These are phyloP conservation scores for Pholiota microspora DNA, from an alignment of 768 basidiomycete species.

Conservation along the genomic window DNA sequence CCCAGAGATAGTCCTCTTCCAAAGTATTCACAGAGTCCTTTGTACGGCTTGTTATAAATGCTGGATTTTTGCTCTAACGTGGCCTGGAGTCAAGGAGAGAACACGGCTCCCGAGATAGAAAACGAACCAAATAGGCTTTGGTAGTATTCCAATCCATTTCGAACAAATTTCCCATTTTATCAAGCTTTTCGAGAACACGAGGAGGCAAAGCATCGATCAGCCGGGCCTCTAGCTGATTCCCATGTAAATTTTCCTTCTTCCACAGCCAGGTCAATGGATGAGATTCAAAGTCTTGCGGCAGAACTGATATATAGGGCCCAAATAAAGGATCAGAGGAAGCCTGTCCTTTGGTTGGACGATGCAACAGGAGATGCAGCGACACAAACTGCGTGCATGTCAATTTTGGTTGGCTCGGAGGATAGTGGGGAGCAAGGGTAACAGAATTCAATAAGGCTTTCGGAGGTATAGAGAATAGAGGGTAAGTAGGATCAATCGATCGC, in stretches of 20 bases:
- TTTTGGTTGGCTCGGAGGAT: constrained; percentile 38
- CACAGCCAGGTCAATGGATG: constrained; percentile 85
- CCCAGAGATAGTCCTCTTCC: constrained; percentile 73
- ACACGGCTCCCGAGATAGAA: not conserved
- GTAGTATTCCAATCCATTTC: constrained; percentile 57
- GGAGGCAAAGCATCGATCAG: constrained; percentile 50
- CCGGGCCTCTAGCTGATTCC: constrained; percentile 11
- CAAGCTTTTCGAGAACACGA: constrained; percentile 38
- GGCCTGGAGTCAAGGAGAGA: constrained; percentile 3
- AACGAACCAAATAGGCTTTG: constrained; percentile 51
- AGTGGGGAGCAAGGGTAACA: constrained; percentile 59
- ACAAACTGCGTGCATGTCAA: constrained; percentile 74
- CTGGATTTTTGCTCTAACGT: constrained; percentile 16
- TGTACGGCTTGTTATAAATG: not conserved
- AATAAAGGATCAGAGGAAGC: constrained; percentile 53
- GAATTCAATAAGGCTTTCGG: constrained; percentile 68
- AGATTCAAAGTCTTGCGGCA: constrained; percentile 69
- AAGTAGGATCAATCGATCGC: constrained; percentile 41
- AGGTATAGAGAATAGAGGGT: constrained; percentile 69
- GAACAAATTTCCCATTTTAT: constrained; percentile 47
- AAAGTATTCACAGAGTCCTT: constrained; percentile 10
- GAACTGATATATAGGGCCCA: constrained; percentile 75
- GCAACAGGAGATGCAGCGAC: constrained; percentile 74
- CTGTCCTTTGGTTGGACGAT: constrained; percentile 44
- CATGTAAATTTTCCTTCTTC: constrained; percentile 16